These are phyloP conservation scores for Diplotaxis tenuifolia DNA, from an alignment of 345 rosid genomes.

Conservation along the genomic window DNA sequence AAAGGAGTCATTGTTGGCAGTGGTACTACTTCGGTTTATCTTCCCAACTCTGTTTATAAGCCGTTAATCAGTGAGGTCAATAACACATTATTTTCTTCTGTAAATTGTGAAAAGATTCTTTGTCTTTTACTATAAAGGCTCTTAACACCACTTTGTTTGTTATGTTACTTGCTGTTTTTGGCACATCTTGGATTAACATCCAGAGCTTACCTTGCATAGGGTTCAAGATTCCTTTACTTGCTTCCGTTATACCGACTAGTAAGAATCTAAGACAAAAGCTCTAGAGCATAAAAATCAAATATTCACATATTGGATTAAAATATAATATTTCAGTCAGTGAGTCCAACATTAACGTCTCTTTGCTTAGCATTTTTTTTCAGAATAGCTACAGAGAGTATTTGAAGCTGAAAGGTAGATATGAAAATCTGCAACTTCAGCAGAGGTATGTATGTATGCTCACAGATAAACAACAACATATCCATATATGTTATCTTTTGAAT, in stretches of 20 bases:
- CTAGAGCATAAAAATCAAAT: not conserved
- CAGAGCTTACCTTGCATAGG: constrained; percentile 49
- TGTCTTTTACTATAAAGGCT: not conserved
- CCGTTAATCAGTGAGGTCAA: constrained; percentile 55
- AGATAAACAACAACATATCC: not conserved
- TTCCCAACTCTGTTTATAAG: constrained; percentile 59
- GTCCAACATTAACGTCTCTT: not conserved
- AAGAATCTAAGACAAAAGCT: constrained; percentile 32
- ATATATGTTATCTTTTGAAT: not conserved
- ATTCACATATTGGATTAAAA: not conserved
- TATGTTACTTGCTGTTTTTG: not conserved
- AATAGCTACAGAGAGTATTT: constrained; percentile 42
- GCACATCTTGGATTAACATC: constrained; percentile 54
- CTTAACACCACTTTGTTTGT: not conserved
- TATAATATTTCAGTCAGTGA: not conserved
- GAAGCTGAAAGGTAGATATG: constrained; percentile 42
- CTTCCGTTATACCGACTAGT: constrained; percentile 55
- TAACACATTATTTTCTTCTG: no score
- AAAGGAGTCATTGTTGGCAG: constrained; percentile 82
- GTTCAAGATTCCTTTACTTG: constrained; percentile 68
- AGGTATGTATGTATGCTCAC: constrained; percentile 19
- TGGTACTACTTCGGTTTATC: constrained; percentile 90
- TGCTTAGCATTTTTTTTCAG: constrained; percentile 20
- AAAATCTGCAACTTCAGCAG: constrained; percentile 38
- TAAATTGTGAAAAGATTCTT: not conserved